Base-by-base conservation (phyloP, 2,329 filamentous ascomycete genomes). In the Zopfia rhizophila region DNA sequence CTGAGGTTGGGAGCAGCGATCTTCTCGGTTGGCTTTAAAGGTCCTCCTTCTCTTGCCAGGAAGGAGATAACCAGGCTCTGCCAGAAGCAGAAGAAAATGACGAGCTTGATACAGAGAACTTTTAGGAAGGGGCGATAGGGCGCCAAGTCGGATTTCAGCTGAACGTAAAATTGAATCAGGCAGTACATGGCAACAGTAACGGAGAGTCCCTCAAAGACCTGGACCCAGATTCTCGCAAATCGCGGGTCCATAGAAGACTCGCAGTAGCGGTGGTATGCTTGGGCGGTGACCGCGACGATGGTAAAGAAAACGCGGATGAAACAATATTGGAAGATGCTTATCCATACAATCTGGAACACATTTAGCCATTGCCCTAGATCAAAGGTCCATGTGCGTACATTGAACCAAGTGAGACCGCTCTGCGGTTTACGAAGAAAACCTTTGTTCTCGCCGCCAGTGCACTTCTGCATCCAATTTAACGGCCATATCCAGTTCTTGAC, bases 61-160 rank as follows among this genome's bases (percentile, higher is more conserved):
- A 87, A 77, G 14, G 79, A 84, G 55, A 89, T 85, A 38, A 84
- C 57, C 60, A 81, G 57, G 23, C 53, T 65, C 65, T 96, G 91
- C 91, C 91, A 96, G 72, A 95, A 95, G 24, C 87, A 91, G 57
- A 96, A 81, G 77, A 96, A 96, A 63, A 96, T 91, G 64, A 95
- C 90, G 19, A 95, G 80, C 72, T 96, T 96, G 74, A 96, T 94
- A 62, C 90, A 88, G 14, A 91, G 66, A 18, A 96, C 85, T 72
- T 96, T 96, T 55, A 93, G 72, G 56, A 93, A 88, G 0, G 90
- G 88, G 13, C 76, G 79, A 65, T 95, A 83, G 41, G 86, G 81
- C 6, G 80, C 78, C 18, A 96, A 79, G 47, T 89, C 83, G 1
- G 79, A 73, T 53, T 84, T 85, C 32, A 94, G 78, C 69, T 95